phyloP scores from a whole-genome alignment of 345 rosid species.

The Dipteronia dyeriana region DNA sequence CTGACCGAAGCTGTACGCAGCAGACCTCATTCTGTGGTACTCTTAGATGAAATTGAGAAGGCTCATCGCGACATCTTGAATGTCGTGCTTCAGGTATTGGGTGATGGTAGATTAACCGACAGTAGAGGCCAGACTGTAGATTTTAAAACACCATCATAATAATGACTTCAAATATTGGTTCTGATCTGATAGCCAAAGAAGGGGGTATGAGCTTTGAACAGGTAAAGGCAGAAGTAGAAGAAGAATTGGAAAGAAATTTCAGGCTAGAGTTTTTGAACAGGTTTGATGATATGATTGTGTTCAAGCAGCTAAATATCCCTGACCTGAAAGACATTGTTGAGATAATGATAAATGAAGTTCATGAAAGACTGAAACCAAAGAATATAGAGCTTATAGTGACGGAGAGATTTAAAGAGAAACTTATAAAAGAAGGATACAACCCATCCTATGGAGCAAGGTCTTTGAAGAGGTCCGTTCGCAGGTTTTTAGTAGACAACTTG shows the following conservation, averaged over 20 bases:
- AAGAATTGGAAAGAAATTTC: constrained; percentile 54
- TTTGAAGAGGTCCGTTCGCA: too few species aligned
- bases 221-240: constrained; percentile 33
- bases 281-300: constrained; percentile 59
- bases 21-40: constrained; percentile 48
- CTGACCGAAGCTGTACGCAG: constrained; percentile 62
- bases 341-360: too few species aligned
- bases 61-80: constrained; percentile 63
- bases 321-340: constrained; percentile 30
- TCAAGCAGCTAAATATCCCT: constrained; percentile 45
- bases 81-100: constrained; percentile 61
- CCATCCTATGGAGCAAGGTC: too few species aligned
- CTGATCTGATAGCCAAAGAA: constrained; percentile 41
- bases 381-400: too few species aligned
- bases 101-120: constrained; percentile 62
- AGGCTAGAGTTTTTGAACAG: constrained; percentile 68
- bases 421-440: too few species aligned
- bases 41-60: constrained; percentile 71
- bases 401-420: too few species aligned
- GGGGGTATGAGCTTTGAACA: constrained; percentile 3
- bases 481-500: too few species aligned
- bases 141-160: constrained; percentile 64
- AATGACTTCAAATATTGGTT: constrained; percentile 65
- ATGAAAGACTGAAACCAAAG: too few species aligned
- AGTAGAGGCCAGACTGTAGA: constrained; percentile 60